These are phyloP conservation scores for Ustilago sp. DNA, from an alignment of 1,284 basidiomycete genomes.

Conservation along the genomic window DNA sequence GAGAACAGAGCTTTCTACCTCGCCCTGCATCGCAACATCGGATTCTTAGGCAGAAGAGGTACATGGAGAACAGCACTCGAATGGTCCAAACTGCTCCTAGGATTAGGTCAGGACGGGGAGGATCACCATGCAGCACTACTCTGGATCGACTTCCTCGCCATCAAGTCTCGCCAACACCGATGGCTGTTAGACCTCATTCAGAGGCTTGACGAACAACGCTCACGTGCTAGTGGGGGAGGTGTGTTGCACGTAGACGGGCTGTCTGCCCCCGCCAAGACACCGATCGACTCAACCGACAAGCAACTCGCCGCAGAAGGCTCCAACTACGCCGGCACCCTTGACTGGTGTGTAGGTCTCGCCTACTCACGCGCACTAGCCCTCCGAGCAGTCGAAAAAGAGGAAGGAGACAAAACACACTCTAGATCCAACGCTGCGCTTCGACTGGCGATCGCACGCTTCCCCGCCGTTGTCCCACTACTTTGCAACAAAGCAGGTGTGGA, in stretches of 20 bases:
- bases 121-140: slow-evolving; percentile 67
- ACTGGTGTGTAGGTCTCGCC: slow-evolving; percentile 63
- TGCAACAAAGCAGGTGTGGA: slow-evolving; percentile 58
- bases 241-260: slow-evolving; percentile 35
- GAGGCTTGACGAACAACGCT: slow-evolving; percentile 50
- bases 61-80: slow-evolving; percentile 69
- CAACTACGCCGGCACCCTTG: slow-evolving; percentile 49
- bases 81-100: slow-evolving; percentile 65
- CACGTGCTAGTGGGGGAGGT: slow-evolving; percentile 3
- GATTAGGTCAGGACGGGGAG: slow-evolving; percentile 52
- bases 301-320: slow-evolving; percentile 35
- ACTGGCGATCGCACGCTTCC: slow-evolving; percentile 61
- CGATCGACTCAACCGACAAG: slow-evolving; percentile 50
- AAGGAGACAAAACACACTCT: slow-evolving; percentile 41
- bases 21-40: slow-evolving; percentile 64
- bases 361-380: slow-evolving; percentile 62
- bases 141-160: slow-evolving; percentile 68
- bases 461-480: slow-evolving; percentile 54
- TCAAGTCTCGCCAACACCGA: slow-evolving; percentile 59
- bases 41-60: slow-evolving; percentile 61
- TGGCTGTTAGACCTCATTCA: slow-evolving; percentile 63
- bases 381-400: slow-evolving; percentile 56
- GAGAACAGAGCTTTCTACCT: slow-evolving; percentile 67
- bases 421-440: slow-evolving; percentile 53
- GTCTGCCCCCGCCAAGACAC: slow-evolving; percentile 43